These are phyloP conservation scores for Dothistroma pini DNA, from an alignment of 2,329 filamentous ascomycete species.

Conservation along the genomic window DNA sequence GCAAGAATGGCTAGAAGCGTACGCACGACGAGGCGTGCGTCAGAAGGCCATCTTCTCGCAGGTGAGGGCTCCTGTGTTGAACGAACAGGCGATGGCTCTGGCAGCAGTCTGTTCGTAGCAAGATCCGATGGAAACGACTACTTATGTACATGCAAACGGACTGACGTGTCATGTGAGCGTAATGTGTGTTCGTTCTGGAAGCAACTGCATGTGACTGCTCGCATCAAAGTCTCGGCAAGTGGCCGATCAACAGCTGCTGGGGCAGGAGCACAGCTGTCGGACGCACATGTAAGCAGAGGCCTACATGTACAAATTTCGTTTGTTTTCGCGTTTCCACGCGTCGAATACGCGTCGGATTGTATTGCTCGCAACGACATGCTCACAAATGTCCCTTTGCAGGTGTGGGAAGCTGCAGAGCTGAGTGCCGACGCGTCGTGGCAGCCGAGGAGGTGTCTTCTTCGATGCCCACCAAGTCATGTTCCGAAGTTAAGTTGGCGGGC, in stretches of 20 bases:
- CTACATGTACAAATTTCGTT: not conserved
- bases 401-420: not conserved
- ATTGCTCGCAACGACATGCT: not conserved
- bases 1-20: slow-evolving; percentile 36
- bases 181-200: not conserved
- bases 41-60: slow-evolving; percentile 31
- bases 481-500: too few relatives aligned
- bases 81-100: slow-evolving; percentile 10
- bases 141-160: too few relatives aligned
- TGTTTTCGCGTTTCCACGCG: not conserved
- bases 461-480: too few relatives aligned
- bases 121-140: not conserved
- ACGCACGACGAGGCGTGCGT: slow-evolving; percentile 33
- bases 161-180: not conserved
- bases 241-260: not conserved
- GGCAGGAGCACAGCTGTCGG: not conserved
- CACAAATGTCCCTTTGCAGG: not conserved
- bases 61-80: slow-evolving; percentile 9
- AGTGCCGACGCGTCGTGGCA: not conserved
- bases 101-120: slow-evolving; percentile 10
- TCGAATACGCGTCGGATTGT: not conserved
- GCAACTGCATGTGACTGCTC: too few relatives aligned
- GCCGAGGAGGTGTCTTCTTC: too few relatives aligned
- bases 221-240: not conserved
- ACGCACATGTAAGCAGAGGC: not conserved